phyloP scores from a whole-genome alignment of 2,329 filamentous ascomycete species.

The Aureobasidium subglaciale region DNA sequence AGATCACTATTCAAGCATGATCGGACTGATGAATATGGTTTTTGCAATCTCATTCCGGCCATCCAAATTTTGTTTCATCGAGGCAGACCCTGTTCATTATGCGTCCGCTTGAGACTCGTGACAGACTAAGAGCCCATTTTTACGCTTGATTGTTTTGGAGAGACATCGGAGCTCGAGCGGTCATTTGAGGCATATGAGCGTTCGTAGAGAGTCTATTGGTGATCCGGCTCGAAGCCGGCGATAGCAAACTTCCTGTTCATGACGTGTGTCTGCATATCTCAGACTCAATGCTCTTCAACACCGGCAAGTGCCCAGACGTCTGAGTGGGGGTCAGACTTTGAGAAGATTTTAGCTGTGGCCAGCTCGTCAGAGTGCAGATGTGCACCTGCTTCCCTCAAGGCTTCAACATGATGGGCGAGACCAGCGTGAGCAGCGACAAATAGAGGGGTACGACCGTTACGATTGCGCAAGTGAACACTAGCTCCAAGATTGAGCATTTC shows the following conservation, averaged over 20 bases:
- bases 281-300: neutral
- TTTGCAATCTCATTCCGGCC: no score
- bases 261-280: neutral
- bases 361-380: constrained; percentile 54
- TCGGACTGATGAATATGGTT: no score
- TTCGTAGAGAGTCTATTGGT: no score
- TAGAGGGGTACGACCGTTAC: constrained; percentile 50
- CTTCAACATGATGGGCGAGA: constrained; percentile 46
- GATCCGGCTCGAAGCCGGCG: no score
- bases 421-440: constrained; percentile 54
- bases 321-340: constrained; percentile 9
- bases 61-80: no score
- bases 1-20: neutral
- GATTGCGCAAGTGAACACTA: constrained; percentile 54
- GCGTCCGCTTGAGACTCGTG: no score
- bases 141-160: no score
- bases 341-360: constrained; percentile 43
- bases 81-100: no score
- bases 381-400: constrained; percentile 50
- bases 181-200: no score
- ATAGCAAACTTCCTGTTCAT: neutral
- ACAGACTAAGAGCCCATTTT: no score
- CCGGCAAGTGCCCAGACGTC: constrained; percentile 16
- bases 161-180: no score
- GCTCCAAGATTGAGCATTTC: constrained; percentile 51